Percentiles rank a stretch among this genome's conserved stretches.
Evolutionary conservation across 345 rosid genomes (phyloP).

Genomic region (Hypericum androsaemum): DNA sequence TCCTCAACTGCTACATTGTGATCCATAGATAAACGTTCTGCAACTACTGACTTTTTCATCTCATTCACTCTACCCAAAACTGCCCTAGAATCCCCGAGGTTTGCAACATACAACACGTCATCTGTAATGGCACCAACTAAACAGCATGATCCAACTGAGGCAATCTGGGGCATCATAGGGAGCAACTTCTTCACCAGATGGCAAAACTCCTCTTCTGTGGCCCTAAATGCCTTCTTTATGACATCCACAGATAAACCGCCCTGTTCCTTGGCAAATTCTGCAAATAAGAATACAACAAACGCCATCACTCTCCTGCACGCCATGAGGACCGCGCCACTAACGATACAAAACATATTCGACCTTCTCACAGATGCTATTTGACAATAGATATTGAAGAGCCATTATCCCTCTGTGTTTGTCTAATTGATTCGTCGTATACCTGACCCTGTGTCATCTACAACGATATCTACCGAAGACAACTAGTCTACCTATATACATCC

Average conservation of each 20-base stretch:
- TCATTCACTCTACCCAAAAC: constrained; percentile 67
- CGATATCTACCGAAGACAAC: too few relatives aligned
- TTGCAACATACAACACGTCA: constrained; percentile 69
- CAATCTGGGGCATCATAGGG: constrained; percentile 69
- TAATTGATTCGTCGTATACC: too few relatives aligned
- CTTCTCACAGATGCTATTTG: too few relatives aligned
- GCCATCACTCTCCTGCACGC: too few relatives aligned
- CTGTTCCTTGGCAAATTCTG: constrained; percentile 70
- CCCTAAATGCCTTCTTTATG: constrained; percentile 71
- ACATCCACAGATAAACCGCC: constrained; percentile 80
- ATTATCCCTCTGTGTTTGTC: too few relatives aligned
- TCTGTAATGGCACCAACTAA: constrained; percentile 78
- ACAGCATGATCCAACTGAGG: constrained; percentile 94
- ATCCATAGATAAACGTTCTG: constrained; percentile 88
- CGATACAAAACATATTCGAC: too few relatives aligned
- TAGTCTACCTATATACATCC: too few relatives aligned
- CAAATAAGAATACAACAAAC: constrained; percentile 7
- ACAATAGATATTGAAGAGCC: too few relatives aligned
- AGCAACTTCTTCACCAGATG: constrained; percentile 58
- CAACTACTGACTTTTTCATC: constrained; percentile 34
- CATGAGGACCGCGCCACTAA: too few relatives aligned
- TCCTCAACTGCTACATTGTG: constrained; percentile 91
- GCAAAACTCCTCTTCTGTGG: constrained; percentile 83
- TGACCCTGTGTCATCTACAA: too few relatives aligned
- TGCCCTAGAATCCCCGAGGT: constrained; percentile 91